These are phyloP conservation scores for Boletus subcaerulescens DNA, from an alignment of 768 basidiomycete species.

Conservation along the genomic window DNA sequence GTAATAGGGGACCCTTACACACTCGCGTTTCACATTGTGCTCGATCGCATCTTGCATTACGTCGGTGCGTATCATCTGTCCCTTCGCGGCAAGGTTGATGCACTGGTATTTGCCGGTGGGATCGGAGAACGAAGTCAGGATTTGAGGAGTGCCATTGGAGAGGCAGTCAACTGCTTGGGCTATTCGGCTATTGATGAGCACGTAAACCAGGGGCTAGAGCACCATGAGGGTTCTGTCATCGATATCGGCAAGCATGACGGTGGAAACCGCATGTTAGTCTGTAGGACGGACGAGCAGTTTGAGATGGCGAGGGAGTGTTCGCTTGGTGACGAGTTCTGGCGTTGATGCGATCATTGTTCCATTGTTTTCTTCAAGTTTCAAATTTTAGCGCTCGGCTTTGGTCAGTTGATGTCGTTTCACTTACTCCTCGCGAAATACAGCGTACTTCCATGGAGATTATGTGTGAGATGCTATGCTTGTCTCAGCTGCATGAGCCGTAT, in stretches of 20 bases:
- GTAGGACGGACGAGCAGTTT: slow-evolving; percentile 63
- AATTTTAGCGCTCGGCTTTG: too few species aligned
- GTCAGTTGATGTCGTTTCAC: neutral
- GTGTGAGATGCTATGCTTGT: too few species aligned
- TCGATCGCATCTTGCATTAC: slow-evolving; percentile 72
- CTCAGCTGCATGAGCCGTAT: too few species aligned
- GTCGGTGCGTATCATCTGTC: slow-evolving; percentile 76
- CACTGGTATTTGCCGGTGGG: slow-evolving; percentile 82
- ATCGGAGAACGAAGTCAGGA: slow-evolving; percentile 76
- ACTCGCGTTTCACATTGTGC: slow-evolving; percentile 76
- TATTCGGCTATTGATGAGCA: slow-evolving; percentile 46
- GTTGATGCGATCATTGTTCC: slow-evolving; percentile 1
- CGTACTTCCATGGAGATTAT: neutral
- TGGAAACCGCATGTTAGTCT: slow-evolving; percentile 49
- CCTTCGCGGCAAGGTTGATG: slow-evolving; percentile 66
- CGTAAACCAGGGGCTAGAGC: slow-evolving; percentile 44
- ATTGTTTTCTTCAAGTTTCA: too few species aligned
- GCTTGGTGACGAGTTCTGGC: slow-evolving; percentile 15
- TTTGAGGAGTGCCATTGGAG: slow-evolving; percentile 57
- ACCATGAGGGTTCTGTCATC: slow-evolving; percentile 39
- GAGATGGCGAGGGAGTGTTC: slow-evolving; percentile 47
- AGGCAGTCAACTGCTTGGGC: slow-evolving; percentile 58
- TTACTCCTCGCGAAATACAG: neutral
- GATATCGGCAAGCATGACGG: slow-evolving; percentile 40
- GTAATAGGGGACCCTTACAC: slow-evolving; percentile 37